Evolutionary conservation across 257 asterid species (phyloP), one percentile per base, ranked within the genome.

Genomic region (Gardenia jasminoides): DNA sequence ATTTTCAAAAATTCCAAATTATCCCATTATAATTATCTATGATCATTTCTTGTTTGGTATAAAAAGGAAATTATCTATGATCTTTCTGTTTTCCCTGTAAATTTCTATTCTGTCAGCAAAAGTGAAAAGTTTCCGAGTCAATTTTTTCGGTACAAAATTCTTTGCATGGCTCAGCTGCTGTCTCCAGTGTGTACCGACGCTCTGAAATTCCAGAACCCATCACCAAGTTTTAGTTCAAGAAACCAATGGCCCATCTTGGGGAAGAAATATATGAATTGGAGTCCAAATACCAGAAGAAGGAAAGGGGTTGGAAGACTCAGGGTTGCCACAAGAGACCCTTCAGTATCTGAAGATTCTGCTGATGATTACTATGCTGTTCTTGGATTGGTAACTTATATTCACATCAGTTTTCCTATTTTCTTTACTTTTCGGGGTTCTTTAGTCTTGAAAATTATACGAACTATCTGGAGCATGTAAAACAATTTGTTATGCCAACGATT

Each of bases 321-420:
- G 87, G 94, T 83, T 80, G 87, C 96, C 39, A 84, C 88, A 79
- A 89, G 81, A 80, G 92, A 86, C 5, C 84, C 96, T 70, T 85
- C 91, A 7, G 67, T 95, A 1, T 44, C 73, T 30, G 88, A 84
- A 79, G 96, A 88, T 67, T 58, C 83, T 85, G 92, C 96, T 1
- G 98, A 94, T 83, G 98, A 94, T 88, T 94, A 89, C 83, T 94
- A 94, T 88, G 88, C 90, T 74, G 91, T 94, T 26, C 80, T 92
- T 82, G 98, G 98, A 36, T 90, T 94, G 93, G 98, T 94, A 92
- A 87, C 82, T 31, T 67, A 33, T 50, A 43, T 33, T 78, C n/a
- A 28, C 17, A 20, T 39, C 50, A 36, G 7, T 17, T 75, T 71
- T 71, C 4, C 41, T 5, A 3, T 5, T 36, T 36, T 36, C n/a